Evolutionary conservation across 371 early-diverging fungal species (phyloP).

Genomic region (Apophysomyces elegans): DNA sequence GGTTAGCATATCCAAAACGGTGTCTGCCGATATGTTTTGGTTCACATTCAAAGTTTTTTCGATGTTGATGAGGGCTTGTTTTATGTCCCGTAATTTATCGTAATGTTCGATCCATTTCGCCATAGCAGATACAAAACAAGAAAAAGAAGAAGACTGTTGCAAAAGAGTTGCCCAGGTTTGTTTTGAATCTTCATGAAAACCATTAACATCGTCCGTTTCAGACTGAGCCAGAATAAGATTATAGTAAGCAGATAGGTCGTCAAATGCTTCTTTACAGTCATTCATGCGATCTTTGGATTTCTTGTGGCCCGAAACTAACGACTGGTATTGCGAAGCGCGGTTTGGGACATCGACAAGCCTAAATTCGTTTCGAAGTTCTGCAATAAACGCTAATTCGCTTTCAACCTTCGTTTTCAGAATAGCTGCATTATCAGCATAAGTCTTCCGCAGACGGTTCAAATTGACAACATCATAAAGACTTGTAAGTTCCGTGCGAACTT

Average conservation of each 20-base stretch:
- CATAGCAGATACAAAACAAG: neutral
- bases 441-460: conserved; percentile 22
- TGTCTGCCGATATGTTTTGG: neutral
- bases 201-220: neutral
- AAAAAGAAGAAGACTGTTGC: neutral
- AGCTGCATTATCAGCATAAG: conserved; percentile 19
- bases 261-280: conserved; percentile 23
- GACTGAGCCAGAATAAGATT: conserved; percentile 15
- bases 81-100: neutral
- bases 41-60: neutral
- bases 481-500: conserved; percentile 12
- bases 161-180: conserved; percentile 16
- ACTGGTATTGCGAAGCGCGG: conserved; percentile 15
- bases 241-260: conserved; percentile 20
- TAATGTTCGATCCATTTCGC: conserved; percentile 9
- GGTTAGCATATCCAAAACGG: neutral
- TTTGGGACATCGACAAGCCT: conserved; percentile 1
- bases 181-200: neutral
- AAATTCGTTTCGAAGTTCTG: conserved; percentile 13
- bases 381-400: neutral
- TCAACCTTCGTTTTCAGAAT: conserved; percentile 15
- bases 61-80: neutral
- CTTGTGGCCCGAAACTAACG: conserved; percentile 22
- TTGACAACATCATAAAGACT: conserved; percentile 20
- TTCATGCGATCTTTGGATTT: conserved; percentile 12